Conservation (phyloP, 192 early-diverging fungal species). For the Pilobolus umbonatus region DNA sequence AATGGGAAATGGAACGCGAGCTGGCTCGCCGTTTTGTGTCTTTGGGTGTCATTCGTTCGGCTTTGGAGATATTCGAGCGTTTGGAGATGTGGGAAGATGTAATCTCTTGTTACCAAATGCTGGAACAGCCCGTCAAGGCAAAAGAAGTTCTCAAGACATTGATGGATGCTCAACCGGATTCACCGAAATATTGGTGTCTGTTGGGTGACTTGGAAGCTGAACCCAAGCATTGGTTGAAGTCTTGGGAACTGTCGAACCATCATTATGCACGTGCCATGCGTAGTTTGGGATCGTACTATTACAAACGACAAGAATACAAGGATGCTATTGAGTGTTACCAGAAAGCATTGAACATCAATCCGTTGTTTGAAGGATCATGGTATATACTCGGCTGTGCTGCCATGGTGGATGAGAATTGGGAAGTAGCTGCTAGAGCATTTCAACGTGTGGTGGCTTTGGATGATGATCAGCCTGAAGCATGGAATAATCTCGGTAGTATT, state of each 20-base stretch:
- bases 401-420: conserved; percentile 75
- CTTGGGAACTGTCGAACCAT: conserved; percentile 83
- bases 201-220: conserved; percentile 84
- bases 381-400: conserved; percentile 94
- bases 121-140: conserved; percentile 84
- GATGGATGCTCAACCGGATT: conserved; percentile 52
- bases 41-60: conserved; percentile 84
- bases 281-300: conserved; percentile 83
- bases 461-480: conserved; percentile 85
- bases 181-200: conserved; percentile 84
- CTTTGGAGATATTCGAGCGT: conserved; percentile 91
- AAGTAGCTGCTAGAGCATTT: conserved; percentile 71
- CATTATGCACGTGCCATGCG: conserved; percentile 92
- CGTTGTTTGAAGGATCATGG: conserved; percentile 95
- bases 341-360: conserved; percentile 85
- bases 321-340: conserved; percentile 71
- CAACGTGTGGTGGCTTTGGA: conserved; percentile 67
- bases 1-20: conserved; percentile 96
- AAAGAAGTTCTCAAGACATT: conserved; percentile 71
- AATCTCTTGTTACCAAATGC: conserved; percentile 79
- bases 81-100: conserved; percentile 96
- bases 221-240: conserved; percentile 72
- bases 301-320: conserved; percentile 55
- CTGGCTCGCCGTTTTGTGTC: conserved; percentile 78
- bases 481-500: conserved; percentile 92